Conservation (phyloP, 768 basidiomycete genomes). For the Cyclocybe aegerita region DNA sequence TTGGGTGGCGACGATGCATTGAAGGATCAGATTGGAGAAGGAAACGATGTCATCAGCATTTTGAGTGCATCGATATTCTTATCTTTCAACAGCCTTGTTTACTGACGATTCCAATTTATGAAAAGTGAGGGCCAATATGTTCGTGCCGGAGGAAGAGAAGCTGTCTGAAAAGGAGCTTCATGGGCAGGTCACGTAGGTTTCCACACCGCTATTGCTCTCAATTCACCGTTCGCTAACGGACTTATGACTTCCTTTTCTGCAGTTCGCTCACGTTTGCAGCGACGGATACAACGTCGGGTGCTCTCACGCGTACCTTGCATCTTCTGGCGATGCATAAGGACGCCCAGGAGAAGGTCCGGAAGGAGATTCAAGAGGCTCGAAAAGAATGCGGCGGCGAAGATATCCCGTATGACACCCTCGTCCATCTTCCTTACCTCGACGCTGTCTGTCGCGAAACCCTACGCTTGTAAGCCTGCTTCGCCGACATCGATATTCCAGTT, state of each 20-base stretch:
- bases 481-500: no score
- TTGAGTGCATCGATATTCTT: constrained; percentile 3
- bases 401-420: constrained; percentile 32
- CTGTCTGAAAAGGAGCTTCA: constrained; percentile 31
- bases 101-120: not conserved
- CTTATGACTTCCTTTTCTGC: not conserved
- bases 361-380: constrained; percentile 28
- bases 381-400: constrained; percentile 15
- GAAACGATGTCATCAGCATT: constrained; percentile 10
- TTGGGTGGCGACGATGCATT: no score
- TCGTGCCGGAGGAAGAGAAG: constrained; percentile 22
- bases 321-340: constrained; percentile 30
- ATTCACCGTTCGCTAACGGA: not conserved
- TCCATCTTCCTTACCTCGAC: constrained; percentile 32
- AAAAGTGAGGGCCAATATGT: constrained; percentile 33
- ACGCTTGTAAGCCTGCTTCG: constrained; percentile 24
- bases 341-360: constrained; percentile 32
- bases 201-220: not conserved
- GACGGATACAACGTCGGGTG: constrained; percentile 38
- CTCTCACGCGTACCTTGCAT: constrained; percentile 28
- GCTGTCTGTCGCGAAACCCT: constrained; percentile 37
- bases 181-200: constrained; percentile 27
- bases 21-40: no score
- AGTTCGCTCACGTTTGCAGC: constrained; percentile 37
- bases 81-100: not conserved